Evolutionary conservation across 2,329 filamentous ascomycete species (phyloP), one percentile per base, ranked within the genome.

Genomic region (Penicillium italicum): DNA sequence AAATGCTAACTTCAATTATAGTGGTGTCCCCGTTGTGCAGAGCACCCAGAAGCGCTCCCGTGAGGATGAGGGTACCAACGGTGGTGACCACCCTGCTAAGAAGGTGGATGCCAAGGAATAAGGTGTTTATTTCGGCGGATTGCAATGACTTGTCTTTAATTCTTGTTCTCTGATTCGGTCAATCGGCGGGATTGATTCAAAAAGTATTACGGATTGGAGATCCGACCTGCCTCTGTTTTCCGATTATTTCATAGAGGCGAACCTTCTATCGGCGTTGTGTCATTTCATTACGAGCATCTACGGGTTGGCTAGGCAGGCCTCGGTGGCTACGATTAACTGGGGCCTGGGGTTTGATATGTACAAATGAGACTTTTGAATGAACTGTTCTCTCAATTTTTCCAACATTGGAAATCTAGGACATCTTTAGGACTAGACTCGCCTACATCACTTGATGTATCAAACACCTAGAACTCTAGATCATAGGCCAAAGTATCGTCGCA

Each of bases 71-170:
- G 62, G 53, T 8, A 22, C 59, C 44, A 72, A 68, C 31, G 71
- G 68, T 24, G 71, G 68, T 16, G 73, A 74, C 34, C 72, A 70
- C 55, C 73, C 76, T 20, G 65, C 74, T 24, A 81, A 81, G 71
- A 81, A 81, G 67, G 72, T 77, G 37, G 79, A 80, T 64, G 62
- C 68, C 50, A 78, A 77, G 69, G 72, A 75, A 61, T 75, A 69
- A 69, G 55, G 40, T 20, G 40, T 50, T 50, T 28, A 22, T 40
- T 33, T 37, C 16, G 5, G 36, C 36, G 16, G 33, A 36, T 38
- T 37, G 31, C 26, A 52, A 45, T 44, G 30, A 31, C 40, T 44
- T 44, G 26, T 43, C 50, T 58, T 58, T 60, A 40, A 41, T 62
- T 60, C 52, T 54, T 61, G 50, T 56, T 55, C 51, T 59, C 46